phyloP scores from a whole-genome alignment of 1,284 basidiomycete genomes.

The Melampsora larici-populina region DNA sequence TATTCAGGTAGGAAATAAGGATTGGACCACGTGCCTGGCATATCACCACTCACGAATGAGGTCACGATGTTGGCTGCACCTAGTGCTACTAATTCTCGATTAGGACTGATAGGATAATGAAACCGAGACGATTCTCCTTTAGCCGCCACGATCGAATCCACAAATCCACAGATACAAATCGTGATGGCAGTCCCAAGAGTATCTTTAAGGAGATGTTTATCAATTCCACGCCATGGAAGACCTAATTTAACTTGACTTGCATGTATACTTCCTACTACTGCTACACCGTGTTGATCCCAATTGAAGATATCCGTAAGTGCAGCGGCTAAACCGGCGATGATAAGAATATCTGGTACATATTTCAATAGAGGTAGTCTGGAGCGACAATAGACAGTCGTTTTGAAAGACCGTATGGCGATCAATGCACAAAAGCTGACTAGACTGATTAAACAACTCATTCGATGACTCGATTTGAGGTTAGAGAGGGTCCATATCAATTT shows the following conservation, averaged over 20 bases:
- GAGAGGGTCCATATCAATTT: conserved; percentile 74
- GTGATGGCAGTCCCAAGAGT: conserved; percentile 41
- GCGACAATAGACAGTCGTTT: conserved; percentile 62
- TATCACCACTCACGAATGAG: conserved; percentile 23
- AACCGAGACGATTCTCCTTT: conserved; percentile 80
- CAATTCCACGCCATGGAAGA: conserved; percentile 36
- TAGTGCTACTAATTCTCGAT: conserved; percentile 84
- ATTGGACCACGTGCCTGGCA: conserved; percentile 16
- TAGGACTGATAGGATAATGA: conserved; percentile 82
- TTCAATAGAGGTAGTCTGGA: conserved; percentile 77
- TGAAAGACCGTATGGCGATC: conserved; percentile 62
- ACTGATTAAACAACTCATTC: conserved; percentile 68
- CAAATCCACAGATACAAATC: conserved; percentile 35
- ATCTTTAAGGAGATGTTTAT: conserved; percentile 27
- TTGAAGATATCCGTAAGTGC: conserved; percentile 67
- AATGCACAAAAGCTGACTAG: conserved; percentile 62
- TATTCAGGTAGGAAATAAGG: neutral
- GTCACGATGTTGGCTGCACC: conserved; percentile 49
- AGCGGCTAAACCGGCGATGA: conserved; percentile 67
- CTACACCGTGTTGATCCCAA: conserved; percentile 75
- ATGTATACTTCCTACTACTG: conserved; percentile 65
- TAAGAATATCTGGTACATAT: conserved; percentile 71
- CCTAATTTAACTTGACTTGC: conserved; percentile 29
- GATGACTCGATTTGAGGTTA: conserved; percentile 64
- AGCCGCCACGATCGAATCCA: conserved; percentile 78